Conservation (phyloP, 2,329 filamentous ascomycete genomes). For the Neophaeococcomyces mojaviensis region DNA sequence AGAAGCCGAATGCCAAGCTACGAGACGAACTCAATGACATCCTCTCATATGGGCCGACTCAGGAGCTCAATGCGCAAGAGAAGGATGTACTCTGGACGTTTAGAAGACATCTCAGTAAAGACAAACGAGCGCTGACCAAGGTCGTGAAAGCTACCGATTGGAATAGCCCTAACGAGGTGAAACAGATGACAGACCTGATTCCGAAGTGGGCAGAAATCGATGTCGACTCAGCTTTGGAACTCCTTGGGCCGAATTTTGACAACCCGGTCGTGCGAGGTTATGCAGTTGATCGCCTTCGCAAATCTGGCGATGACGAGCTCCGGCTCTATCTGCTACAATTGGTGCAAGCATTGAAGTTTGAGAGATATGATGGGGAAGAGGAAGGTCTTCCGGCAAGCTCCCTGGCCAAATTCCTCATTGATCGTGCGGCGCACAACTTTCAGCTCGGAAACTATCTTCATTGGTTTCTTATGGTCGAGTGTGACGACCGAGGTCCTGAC, state of each 20-base stretch:
- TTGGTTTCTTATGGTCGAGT: conserved; percentile 98
- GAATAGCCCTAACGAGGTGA: conserved; percentile 75
- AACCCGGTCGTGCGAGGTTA: conserved; percentile 84
- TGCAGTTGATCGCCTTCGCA: conserved; percentile 82
- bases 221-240: conserved; percentile 84
- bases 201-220: conserved; percentile 95
- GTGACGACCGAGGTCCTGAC: conserved; percentile 71
- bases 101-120: conserved; percentile 82
- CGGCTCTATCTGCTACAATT: conserved; percentile 86
- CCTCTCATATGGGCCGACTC: conserved; percentile 85
- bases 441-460: conserved; percentile 90
- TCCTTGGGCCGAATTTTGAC: conserved; percentile 86
- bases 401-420: conserved; percentile 79
- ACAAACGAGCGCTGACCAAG: conserved; percentile 89
- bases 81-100: conserved; percentile 98
- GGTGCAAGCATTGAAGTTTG: conserved; percentile 92
- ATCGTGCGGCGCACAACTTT: conserved; percentile 79
- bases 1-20: conserved; percentile 93
- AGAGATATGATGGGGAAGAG: conserved; percentile 61
- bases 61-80: conserved; percentile 79
- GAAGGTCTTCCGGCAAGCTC: conserved; percentile 69
- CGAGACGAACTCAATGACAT: conserved; percentile 88
- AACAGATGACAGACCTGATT: conserved; percentile 82
- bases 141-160: conserved; percentile 98
- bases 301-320: conserved; percentile 86